Conservation (phyloP, 225 moss, liverwort and hornwort genomes). For the Pseudisothecium myosuroides region DNA sequence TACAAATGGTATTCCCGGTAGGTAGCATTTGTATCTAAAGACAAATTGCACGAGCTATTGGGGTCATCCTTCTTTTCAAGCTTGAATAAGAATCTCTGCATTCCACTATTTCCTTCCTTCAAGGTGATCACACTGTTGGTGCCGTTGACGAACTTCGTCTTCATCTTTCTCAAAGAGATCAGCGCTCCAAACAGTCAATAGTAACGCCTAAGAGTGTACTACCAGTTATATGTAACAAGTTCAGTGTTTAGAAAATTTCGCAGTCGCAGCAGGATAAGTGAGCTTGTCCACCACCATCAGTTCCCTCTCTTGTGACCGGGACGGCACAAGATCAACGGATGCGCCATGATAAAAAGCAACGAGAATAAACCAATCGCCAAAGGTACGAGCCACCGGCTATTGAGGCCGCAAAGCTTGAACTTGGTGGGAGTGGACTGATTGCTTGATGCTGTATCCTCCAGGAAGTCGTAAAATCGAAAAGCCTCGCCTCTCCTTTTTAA, state of each 20-base stretch:
- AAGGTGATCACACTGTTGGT: background rate
- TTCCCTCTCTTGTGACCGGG: background rate
- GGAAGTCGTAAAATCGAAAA: background rate
- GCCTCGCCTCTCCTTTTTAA: background rate
- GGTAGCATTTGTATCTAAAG: background rate
- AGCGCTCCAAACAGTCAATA: background rate
- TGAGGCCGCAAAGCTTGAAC: background rate
- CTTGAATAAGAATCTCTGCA: background rate
- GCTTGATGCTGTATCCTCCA: background rate
- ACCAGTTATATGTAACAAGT: background rate
- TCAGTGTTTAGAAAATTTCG: background rate
- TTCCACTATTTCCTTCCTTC: constrained; percentile 2
- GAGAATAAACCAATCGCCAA: background rate
- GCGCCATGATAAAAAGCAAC: background rate
- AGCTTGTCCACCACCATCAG: background rate
- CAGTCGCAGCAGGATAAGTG: background rate
- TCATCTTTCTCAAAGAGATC: background rate
- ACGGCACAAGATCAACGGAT: background rate
- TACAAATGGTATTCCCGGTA: background rate
- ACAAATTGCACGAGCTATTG: background rate
- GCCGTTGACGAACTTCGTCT: constrained; percentile 2
- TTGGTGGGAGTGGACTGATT: background rate
- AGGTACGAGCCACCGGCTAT: background rate
- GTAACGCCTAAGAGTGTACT: no score
- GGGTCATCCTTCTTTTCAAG: background rate